These are phyloP conservation scores for Tetrahymena thermophila DNA, from an alignment of 73 alveolate species.

Conservation along the genomic window DNA sequence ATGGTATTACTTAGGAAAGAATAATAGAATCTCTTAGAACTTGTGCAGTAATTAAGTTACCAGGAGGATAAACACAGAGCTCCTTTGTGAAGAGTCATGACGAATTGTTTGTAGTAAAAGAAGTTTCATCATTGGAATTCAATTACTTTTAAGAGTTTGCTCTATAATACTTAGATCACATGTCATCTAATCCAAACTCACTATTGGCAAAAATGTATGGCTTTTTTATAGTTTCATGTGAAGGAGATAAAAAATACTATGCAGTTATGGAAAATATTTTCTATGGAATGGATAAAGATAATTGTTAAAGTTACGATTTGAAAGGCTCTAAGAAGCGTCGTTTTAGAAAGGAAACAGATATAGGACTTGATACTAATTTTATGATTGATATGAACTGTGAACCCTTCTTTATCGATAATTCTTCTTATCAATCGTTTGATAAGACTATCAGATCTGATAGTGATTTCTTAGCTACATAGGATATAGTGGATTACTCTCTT, in stretches of 20 bases:
- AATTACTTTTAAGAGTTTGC: slow-evolving; percentile 31
- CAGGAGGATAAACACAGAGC: slow-evolving; percentile 29
- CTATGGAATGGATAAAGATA: slow-evolving; percentile 36
- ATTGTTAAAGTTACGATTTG: slow-evolving; percentile 9
- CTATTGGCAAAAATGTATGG: slow-evolving; percentile 32
- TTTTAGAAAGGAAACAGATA: slow-evolving; percentile 9
- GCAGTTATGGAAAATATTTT: slow-evolving; percentile 38
- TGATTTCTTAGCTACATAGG: background rate
- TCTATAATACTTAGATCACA: slow-evolving; percentile 33
- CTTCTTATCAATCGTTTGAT: background rate
- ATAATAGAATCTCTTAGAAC: slow-evolving; percentile 21
- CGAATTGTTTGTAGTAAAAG: slow-evolving; percentile 28
- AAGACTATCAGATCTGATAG: slow-evolving; percentile 19
- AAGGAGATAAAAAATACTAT: slow-evolving; percentile 15
- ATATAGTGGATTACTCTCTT: slow-evolving; percentile 35
- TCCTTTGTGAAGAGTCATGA: slow-evolving; percentile 21
- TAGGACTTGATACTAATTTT: slow-evolving; percentile 24
- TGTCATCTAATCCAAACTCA: slow-evolving; percentile 7
- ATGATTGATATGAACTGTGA: slow-evolving; percentile 35
- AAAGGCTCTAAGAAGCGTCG: slow-evolving; percentile 26
- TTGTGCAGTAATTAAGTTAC: slow-evolving; percentile 6
- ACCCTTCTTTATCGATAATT: slow-evolving; percentile 18
- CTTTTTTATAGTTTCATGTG: slow-evolving; percentile 13
- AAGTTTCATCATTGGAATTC: slow-evolving; percentile 17
- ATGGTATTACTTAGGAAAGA: slow-evolving; percentile 10